A percentile compares a stretch with the other conserved stretches of the same genome.
Evolutionary conservation across 495 filamentous ascomycete species (phyloP).

Genomic region (Amphirosellinia nigrospora): DNA sequence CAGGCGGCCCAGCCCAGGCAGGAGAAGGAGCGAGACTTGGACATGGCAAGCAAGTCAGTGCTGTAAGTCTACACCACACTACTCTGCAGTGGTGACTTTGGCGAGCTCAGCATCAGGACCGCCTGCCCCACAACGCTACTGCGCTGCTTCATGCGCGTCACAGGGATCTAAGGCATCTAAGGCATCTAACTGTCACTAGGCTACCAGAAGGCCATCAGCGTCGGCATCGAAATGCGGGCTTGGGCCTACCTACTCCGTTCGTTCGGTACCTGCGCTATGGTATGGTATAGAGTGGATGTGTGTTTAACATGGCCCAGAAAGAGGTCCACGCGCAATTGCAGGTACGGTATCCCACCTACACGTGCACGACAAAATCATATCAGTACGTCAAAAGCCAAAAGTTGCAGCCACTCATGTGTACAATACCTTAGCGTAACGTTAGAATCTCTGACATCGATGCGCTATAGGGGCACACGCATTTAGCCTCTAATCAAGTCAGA

Average conservation of each 20-base stretch:
- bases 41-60: neutral
- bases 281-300: no score
- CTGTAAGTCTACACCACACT: neutral
- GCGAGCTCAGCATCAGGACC: slow-evolving; percentile 26
- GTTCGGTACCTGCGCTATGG: neutral
- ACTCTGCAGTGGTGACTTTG: slow-evolving; percentile 5
- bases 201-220: slow-evolving; percentile 9
- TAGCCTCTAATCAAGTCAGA: neutral
- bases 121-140: slow-evolving; percentile 26
- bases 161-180: slow-evolving; percentile 22
- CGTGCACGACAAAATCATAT: no score
- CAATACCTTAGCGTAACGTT: neutral
- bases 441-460: no score
- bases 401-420: no score
- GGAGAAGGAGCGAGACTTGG: slow-evolving; percentile 10
- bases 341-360: no score
- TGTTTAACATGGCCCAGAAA: no score
- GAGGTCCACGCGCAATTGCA: no score
- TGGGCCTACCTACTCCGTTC: neutral
- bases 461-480: no score
- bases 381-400: no score
- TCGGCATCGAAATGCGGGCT: neutral
- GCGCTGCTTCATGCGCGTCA: slow-evolving; percentile 26
- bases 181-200: slow-evolving; percentile 10
- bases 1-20: neutral